Evolutionary conservation across 1,139 yeast genomes (phyloP).

Genomic region (Suhomyces bolitotheri): DNA sequence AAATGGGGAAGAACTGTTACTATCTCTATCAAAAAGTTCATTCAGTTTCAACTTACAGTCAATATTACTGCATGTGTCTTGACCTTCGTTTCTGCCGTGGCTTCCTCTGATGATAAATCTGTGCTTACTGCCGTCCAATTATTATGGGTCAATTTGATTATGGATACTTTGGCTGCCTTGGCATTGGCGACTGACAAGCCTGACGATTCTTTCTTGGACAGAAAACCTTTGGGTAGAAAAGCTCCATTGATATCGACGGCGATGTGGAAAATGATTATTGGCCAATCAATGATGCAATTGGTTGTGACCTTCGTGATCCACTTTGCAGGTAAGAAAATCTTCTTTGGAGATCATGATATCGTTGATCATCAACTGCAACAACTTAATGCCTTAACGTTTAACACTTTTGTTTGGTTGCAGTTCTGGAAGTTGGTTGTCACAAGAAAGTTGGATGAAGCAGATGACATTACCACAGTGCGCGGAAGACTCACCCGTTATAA

Average conservation of each 20-base stretch:
- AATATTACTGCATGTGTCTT: conserved; percentile 92
- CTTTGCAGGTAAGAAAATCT: conserved; percentile 70
- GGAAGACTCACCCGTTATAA: conserved; percentile 61
- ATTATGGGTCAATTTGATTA: conserved; percentile 94
- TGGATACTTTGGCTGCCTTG: conserved; percentile 97
- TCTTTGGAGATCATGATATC: conserved; percentile 41
- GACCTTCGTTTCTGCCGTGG: conserved; percentile 92
- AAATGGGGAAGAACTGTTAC: conserved; percentile 99
- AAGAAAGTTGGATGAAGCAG: conserved; percentile 88
- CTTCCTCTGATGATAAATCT: conserved; percentile 72
- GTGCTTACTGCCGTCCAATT: conserved; percentile 96
- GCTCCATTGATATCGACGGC: conserved; percentile 83
- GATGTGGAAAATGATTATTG: conserved; percentile 98
- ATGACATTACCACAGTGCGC: conserved; percentile 56
- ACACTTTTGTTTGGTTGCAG: conserved; percentile 97
- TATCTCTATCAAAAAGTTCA: conserved; percentile 88
- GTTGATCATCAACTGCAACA: conserved; percentile 53
- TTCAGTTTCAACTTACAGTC: conserved; percentile 95
- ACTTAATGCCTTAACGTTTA: conserved; percentile 83
- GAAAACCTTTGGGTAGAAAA: conserved; percentile 82
- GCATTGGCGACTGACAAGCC: conserved; percentile 99
- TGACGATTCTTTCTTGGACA: conserved; percentile 70
- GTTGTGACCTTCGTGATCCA: conserved; percentile 75
- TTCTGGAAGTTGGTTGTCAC: conserved; percentile 91
- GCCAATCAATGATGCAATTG: conserved; percentile 80